Percentiles rank a stretch among this genome's conserved stretches.
Evolutionary conservation across 2,329 filamentous ascomycete genomes (phyloP).

Genomic region (Fusarium neocosmosporiellum): DNA sequence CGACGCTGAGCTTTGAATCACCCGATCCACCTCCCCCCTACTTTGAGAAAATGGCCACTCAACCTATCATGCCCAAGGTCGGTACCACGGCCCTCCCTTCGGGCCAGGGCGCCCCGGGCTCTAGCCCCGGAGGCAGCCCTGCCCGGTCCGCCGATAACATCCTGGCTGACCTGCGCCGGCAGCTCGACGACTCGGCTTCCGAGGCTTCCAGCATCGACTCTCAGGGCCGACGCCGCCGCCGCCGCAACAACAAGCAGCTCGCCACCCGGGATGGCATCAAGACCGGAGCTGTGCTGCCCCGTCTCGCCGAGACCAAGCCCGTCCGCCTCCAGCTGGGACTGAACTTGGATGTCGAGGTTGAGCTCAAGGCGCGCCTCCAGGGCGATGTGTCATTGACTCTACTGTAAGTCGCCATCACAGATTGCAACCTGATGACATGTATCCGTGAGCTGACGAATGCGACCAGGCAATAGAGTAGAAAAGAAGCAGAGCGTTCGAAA

Average conservation of each 20-base stretch:
- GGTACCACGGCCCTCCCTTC: constrained; percentile 19
- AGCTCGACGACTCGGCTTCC: constrained; percentile 35
- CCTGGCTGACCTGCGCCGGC: constrained; percentile 34
- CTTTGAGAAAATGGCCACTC: constrained; percentile 30
- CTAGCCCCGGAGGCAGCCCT: constrained; percentile 18
- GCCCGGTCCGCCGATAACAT: constrained; percentile 24
- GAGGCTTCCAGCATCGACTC: constrained; percentile 35
- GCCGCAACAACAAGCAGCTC: constrained; percentile 36
- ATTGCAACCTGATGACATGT: background rate
- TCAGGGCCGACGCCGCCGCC: constrained; percentile 31
- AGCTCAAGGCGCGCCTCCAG: constrained; percentile 34
- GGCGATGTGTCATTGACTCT: constrained; percentile 34
- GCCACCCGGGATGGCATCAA: constrained; percentile 31
- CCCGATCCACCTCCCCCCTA: constrained; percentile 26
- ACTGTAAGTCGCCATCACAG: constrained; percentile 23
- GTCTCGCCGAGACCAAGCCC: constrained; percentile 34
- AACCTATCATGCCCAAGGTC: constrained; percentile 32
- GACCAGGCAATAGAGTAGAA: constrained; percentile 33
- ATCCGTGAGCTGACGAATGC: background rate
- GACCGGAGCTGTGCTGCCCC: constrained; percentile 27
- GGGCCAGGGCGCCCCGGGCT: constrained; percentile 5
- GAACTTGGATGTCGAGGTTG: constrained; percentile 34
- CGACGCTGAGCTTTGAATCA: constrained; percentile 32
- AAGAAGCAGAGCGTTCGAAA: constrained; percentile 27
- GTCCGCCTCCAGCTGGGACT: constrained; percentile 32